phyloP scores from a whole-genome alignment of 257 asterid species.

The Forsythia suspensa region DNA sequence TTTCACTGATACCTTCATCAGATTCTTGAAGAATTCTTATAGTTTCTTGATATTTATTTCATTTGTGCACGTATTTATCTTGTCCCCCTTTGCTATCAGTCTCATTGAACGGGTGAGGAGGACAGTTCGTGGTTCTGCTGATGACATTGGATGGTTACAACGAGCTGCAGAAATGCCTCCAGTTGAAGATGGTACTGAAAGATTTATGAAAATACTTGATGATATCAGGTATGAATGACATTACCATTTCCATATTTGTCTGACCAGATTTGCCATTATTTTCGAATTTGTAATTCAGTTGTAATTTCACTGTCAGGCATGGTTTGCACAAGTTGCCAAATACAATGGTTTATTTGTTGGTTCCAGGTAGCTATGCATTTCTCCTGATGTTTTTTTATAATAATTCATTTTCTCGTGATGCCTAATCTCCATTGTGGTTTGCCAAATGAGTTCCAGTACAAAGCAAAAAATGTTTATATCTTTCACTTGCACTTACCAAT shows the following conservation, averaged over 20 bases:
- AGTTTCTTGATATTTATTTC: conserved; percentile 7
- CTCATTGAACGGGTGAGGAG: conserved; percentile 67
- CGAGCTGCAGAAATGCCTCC: conserved; percentile 79
- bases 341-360: conserved; percentile 84
- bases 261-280: conserved; percentile 11
- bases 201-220: conserved; percentile 73
- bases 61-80: conserved; percentile 8
- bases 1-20: neutral
- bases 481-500: neutral
- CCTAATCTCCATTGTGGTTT: neutral
- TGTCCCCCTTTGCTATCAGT: conserved; percentile 26
- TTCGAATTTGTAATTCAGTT: conserved; percentile 23
- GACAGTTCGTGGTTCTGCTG: conserved; percentile 97
- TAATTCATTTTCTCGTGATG: neutral
- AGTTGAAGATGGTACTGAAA: conserved; percentile 82
- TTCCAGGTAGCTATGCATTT: conserved; percentile 74
- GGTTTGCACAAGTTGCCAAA: conserved; percentile 88
- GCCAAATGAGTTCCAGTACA: neutral
- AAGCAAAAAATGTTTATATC: neutral
- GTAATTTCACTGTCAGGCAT: conserved; percentile 58
- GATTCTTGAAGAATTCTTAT: conserved; percentile 5
- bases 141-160: conserved; percentile 96
- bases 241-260: conserved; percentile 3
- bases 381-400: neutral
- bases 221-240: conserved; percentile 60